Base-by-base conservation (phyloP, 768 basidiomycete species). In the Kwoniella bestiolae region DNA sequence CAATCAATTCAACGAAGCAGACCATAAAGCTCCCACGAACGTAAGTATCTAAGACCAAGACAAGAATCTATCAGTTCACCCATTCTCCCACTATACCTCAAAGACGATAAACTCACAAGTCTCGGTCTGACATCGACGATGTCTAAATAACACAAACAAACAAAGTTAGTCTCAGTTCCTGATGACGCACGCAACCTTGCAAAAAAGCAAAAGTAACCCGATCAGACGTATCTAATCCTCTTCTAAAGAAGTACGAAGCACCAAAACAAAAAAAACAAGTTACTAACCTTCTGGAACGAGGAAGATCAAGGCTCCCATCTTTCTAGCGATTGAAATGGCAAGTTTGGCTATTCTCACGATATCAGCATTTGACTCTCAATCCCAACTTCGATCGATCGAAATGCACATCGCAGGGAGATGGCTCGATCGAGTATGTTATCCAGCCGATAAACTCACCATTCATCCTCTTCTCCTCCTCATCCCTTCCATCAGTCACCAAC, bases 241-340 rank as follows among this genome's bases (percentile, higher is more conserved):
- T 14, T 16, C n/a, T n/a, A n/a, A n/a, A 14, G 38, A 14, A 41
- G 38, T 41, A 18, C 38, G 38, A 14, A 44, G 32, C 52, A 23
- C 18, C 14, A 23, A 14, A n/a, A 16, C 26, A 47, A 26, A 28
- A 21, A 55, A 29, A 23, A 14, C 5, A 12, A 16, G 23, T 12
- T 2, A 67, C 73, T 68, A 31, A 75, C 71, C 94, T 77, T 98
- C 95, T 0, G 95, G 94, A 0, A 97, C 95, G 64, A 98, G 83
- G 86, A 97, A 97, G 74, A 97, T 97, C 72, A 96, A 82, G 4
- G 92, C 91, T 59, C 92, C 91, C 89, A 94, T 89, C 86, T 98
- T 98, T 76, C 95, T 86, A n/a, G 95, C 94, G 72, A 98, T 97
- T 2, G 95, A 97, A 73, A 98, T 97, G 7, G 93, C 95, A 69